These are phyloP conservation scores for Cladosporium oxysporum DNA, from an alignment of 2,329 filamentous ascomycete genomes.

Conservation along the genomic window DNA sequence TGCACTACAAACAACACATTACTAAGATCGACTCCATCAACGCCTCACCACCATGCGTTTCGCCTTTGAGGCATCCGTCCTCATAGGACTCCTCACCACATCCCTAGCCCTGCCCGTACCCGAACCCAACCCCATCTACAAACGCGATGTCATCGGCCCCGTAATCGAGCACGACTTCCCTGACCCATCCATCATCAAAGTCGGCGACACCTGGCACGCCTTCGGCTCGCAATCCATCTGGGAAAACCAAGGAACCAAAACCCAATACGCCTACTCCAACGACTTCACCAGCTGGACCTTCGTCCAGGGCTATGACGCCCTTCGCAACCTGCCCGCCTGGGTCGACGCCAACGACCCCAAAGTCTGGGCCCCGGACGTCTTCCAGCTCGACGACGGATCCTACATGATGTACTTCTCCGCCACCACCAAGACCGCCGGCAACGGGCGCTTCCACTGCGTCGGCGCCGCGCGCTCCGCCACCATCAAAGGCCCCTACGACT, in stretches of 20 bases:
- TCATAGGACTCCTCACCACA: neutral
- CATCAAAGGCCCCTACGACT: conserved; percentile 31
- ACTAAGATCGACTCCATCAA: neutral
- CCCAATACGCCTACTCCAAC: conserved; percentile 39
- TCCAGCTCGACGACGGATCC: conserved; percentile 27
- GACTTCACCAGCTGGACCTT: conserved; percentile 38
- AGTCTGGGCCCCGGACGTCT: conserved; percentile 42
- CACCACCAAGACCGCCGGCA: conserved; percentile 28
- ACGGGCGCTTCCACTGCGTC: conserved; percentile 31
- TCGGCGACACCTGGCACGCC: conserved; percentile 39
- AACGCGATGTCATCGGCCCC: conserved; percentile 21
- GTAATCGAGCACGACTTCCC: conserved; percentile 35
- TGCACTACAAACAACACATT: neutral
- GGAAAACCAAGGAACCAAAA: conserved; percentile 30
- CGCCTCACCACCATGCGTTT: conserved; percentile 2
- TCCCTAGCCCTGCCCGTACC: conserved; percentile 1
- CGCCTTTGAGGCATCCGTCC: neutral
- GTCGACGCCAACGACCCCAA: conserved; percentile 27
- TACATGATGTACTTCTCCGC: conserved; percentile 37
- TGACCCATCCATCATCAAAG: conserved; percentile 39
- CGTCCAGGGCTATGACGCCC: conserved; percentile 32
- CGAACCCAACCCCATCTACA: neutral
- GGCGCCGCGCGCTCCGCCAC: conserved; percentile 29
- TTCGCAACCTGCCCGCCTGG: conserved; percentile 35
- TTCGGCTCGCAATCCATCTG: conserved; percentile 37